A percentile compares a stretch with the other conserved stretches of the same genome.
These are phyloP conservation scores for Fonsecaea pedrosoi DNA, from an alignment of 2,329 filamentous ascomycete species.

Conservation along the genomic window DNA sequence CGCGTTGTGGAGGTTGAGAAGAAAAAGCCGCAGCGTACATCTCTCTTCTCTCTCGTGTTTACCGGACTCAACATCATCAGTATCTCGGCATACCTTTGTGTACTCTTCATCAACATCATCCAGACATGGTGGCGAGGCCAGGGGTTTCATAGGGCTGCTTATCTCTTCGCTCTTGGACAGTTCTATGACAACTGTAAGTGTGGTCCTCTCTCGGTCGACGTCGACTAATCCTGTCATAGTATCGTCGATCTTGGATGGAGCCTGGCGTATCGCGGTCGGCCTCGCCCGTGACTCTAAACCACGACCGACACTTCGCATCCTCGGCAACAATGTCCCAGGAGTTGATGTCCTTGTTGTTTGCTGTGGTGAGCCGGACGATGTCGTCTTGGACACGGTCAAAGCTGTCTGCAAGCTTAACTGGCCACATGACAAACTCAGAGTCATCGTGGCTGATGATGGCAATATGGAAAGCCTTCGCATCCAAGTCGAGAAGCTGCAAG, in stretches of 20 bases:
- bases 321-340: constrained; percentile 55
- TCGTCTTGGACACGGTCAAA: constrained; percentile 62
- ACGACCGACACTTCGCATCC: constrained; percentile 29
- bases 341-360: constrained; percentile 64
- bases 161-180: constrained; percentile 27
- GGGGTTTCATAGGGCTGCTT: not conserved
- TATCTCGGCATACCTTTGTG: constrained; percentile 14
- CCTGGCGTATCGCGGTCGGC: constrained; percentile 35
- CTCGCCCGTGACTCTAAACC: constrained; percentile 61
- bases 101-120: constrained; percentile 14
- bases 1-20: constrained; percentile 22
- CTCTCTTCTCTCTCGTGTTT: constrained; percentile 5
- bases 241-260: constrained; percentile 22
- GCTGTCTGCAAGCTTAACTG: constrained; percentile 62
- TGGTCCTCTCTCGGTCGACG: not conserved
- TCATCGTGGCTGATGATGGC: constrained; percentile 61
- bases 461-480: constrained; percentile 46
- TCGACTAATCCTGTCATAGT: constrained; percentile 17
- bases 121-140: constrained; percentile 7
- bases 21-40: constrained; percentile 10
- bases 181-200: constrained; percentile 29
- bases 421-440: constrained; percentile 58
- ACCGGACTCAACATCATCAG: constrained; percentile 15
- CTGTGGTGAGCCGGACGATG: constrained; percentile 62
- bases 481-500: constrained; percentile 45